Base-by-base conservation (phyloP, 2,329 filamentous ascomycete genomes). In the Fusarium duplospermum region DNA sequence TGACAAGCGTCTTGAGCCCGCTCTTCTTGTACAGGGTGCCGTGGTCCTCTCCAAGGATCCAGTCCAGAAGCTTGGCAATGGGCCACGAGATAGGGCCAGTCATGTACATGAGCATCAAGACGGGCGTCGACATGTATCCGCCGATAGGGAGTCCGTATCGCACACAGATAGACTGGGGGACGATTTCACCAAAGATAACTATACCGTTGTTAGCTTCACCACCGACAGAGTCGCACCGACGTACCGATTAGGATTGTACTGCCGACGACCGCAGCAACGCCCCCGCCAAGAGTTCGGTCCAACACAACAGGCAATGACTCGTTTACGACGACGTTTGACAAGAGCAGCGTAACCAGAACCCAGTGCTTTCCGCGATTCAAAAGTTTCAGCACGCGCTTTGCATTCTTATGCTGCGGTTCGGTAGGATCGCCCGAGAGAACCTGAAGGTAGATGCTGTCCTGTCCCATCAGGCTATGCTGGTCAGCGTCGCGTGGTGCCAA, bases 181-280 rank as follows among this genome's bases (percentile, higher is more conserved):
- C 93, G 73, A 99, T 91, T 86, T 99, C 96, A 77, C 96, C 96
- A 82, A 99, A 99, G 77, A 99, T 98, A 81, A 99, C 96, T 98
- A 78, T 98, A 78, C 45, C 7, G 42, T 16, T 61, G 59, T 76
- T 70, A 74, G 72, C 52, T 31, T 56, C 80, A 67, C 81, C 27
- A 59, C 14, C 14, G 27, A 6, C n/a, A 42, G 24, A 20, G 20
- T 6, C 1, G 13, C 27, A 29, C 16, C 45, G 27, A 80, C 89
- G 76, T 90, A 97, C 95, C 95, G 83, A 99, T 98, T 72, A 98
- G 86, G 16, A 97, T 90, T 1, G 96, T 99, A 86, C 94, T 97
- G 78, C 95, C 95, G 62, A 98, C 88, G 24, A 98, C 94, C 70
- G 96, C 96, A 70, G 96, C 95, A 87, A 97, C 95, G 73, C 96